Base-by-base conservation (phyloP, 1,139 yeast species). In the Suhomyces anneliseae region DNA sequence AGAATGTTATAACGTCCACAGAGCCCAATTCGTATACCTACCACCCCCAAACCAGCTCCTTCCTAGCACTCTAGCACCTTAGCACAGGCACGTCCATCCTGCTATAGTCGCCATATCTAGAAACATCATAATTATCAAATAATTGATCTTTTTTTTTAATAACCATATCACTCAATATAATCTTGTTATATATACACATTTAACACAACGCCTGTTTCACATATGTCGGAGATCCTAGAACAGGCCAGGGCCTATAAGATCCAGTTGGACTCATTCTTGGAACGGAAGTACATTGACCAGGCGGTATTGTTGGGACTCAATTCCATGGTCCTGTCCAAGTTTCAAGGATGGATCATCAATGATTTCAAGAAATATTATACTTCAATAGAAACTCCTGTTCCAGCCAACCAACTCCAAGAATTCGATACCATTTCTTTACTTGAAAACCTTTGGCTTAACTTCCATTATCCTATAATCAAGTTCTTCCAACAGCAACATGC, bases 381-480 rank as follows among this genome's bases (percentile, higher is more conserved):
- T 10, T 41, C 34, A 37, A 29, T 45, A 4, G 45, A 40, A 27
- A 33, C 41, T 9, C 29, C 45, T n/a, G 42, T 44, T 11, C 57
- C 57, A 8, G 51, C 53, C 8, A 53, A 54, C 24, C 49, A 55
- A 8, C 36, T 43, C 12, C 65, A 59, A 8, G 64, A 61, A 8
- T 72, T 72, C 50, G 56, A 55, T 62, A 70, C 76, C 33, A 64
- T 69, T 29, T 59, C 60, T 19, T 62, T 58, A 26, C 62, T 84
- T 26, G 85, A 81, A 41, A 55, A 62, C 6, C 60, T 82, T 19
- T 85, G 90, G 90, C 59, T 70, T 27, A 79, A 81, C 12, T 76
- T 85, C 56, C 86, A 83, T 55, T 82, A 83, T 54, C 89, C 89
- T 0, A 74, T 81, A 1, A 73, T 84, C 50, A 83, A 82, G 53